Evolutionary conservation across 2,329 filamentous ascomycete species (phyloP).

Genomic region (Eutypella sp.): DNA sequence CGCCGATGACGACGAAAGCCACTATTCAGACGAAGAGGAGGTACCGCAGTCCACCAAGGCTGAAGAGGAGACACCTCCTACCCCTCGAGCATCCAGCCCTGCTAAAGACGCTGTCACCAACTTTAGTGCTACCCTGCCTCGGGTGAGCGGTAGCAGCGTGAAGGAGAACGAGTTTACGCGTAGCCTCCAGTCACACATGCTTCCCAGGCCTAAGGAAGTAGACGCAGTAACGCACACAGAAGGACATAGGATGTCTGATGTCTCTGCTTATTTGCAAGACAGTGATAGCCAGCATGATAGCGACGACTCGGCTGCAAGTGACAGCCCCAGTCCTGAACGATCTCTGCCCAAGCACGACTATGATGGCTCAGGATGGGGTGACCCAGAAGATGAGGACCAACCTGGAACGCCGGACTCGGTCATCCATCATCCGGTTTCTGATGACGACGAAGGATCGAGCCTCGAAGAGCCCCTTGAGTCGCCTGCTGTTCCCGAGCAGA

Average conservation of each 20-base stretch:
- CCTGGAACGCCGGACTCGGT: constrained; percentile 83
- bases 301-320: too few species aligned
- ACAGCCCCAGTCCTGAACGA: constrained; percentile 47
- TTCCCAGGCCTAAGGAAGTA: constrained; percentile 35
- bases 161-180: constrained; percentile 36
- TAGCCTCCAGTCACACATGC: constrained; percentile 43
- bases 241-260: constrained; percentile 31
- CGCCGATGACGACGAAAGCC: constrained; percentile 50
- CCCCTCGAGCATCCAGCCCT: constrained; percentile 44
- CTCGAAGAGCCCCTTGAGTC: constrained; percentile 41
- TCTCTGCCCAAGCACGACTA: constrained; percentile 56
- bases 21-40: constrained; percentile 43
- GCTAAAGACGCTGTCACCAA: constrained; percentile 25
- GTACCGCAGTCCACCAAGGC: constrained; percentile 17
- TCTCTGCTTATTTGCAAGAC: constrained; percentile 33
- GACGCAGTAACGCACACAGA: constrained; percentile 27
- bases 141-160: constrained; percentile 27
- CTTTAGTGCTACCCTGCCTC: constrained; percentile 33
- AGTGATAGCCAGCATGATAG: too few species aligned
- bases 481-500: constrained; percentile 69
- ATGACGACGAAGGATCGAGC: constrained; percentile 38
- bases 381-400: constrained; percentile 51
- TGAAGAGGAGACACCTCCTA: constrained; percentile 44
- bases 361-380: constrained; percentile 50
- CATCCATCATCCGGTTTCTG: constrained; percentile 66